phyloP scores from a whole-genome alignment of 2,329 filamentous ascomycete genomes.

The Truncatella angustata region DNA sequence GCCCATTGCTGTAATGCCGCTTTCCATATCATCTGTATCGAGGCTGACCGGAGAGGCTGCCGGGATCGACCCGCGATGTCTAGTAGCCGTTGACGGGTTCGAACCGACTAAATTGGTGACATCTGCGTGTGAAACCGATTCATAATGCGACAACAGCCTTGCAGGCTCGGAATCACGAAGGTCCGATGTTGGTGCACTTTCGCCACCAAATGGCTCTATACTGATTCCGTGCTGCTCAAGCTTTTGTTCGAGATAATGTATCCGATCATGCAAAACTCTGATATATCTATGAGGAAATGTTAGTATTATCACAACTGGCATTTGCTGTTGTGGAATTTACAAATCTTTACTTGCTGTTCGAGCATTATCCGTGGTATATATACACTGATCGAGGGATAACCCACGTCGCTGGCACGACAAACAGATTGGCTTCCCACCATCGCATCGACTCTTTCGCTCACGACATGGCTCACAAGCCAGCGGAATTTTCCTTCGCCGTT shows the following conservation, averaged over 20 bases:
- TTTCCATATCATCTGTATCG: background rate
- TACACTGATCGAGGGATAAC: background rate
- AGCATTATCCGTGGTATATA: background rate
- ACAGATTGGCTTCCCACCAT: constrained; percentile 1
- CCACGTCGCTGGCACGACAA: background rate
- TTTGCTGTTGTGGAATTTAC: background rate
- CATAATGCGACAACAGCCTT: too few species aligned
- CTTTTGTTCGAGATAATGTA: background rate
- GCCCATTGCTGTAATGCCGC: background rate
- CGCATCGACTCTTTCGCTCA: background rate
- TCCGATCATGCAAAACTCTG: background rate
- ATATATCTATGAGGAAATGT: background rate
- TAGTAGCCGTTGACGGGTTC: background rate
- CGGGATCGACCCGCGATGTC: background rate
- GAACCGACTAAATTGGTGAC: background rate
- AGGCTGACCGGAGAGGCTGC: background rate
- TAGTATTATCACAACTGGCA: background rate
- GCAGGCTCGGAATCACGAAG: background rate
- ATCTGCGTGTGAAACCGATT: too few species aligned
- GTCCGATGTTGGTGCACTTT: background rate
- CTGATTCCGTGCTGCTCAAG: background rate
- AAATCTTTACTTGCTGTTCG: background rate
- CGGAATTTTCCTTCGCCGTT: background rate
- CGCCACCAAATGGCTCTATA: background rate
- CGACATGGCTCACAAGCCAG: background rate